Conservation (phyloP, 2,329 filamentous ascomycete genomes). For the Apiospora rasikravindrae region DNA sequence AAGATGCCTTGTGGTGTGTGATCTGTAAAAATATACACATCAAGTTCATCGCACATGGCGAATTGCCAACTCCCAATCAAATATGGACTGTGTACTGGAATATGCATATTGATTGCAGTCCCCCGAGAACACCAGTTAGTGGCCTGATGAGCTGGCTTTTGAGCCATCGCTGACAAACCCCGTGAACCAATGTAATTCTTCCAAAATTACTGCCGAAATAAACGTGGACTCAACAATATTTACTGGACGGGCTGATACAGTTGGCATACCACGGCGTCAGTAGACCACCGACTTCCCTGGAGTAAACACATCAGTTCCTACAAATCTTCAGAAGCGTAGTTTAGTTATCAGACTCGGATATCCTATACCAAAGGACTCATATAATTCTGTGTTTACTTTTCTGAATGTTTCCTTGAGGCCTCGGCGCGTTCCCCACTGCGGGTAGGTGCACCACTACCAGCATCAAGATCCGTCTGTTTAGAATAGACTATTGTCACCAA, state of each 20-base stretch:
- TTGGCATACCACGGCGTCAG: neutral
- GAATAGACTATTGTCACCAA: too few relatives aligned
- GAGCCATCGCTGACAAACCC: neutral
- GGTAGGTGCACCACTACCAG: too few relatives aligned
- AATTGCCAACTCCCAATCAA: too few relatives aligned
- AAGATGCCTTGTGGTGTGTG: neutral
- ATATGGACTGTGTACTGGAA: neutral
- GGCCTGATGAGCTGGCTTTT: too few relatives aligned
- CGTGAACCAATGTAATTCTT: neutral
- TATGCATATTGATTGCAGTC: too few relatives aligned
- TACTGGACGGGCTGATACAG: neutral
- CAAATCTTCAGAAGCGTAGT: neutral
- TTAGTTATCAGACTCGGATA: neutral
- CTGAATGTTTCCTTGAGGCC: too few relatives aligned
- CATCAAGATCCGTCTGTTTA: too few relatives aligned
- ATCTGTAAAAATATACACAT: neutral
- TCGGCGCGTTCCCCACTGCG: too few relatives aligned
- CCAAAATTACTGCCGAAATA: neutral
- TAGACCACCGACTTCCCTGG: neutral
- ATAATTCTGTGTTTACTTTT: too few relatives aligned
- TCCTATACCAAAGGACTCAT: too few relatives aligned
- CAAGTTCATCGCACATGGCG: neutral
- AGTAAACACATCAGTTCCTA: neutral
- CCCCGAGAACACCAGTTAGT: too few relatives aligned
- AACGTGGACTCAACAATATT: neutral